Conservation (phyloP, 139 green algal genomes). For the Tetraselmis chui region DNA sequence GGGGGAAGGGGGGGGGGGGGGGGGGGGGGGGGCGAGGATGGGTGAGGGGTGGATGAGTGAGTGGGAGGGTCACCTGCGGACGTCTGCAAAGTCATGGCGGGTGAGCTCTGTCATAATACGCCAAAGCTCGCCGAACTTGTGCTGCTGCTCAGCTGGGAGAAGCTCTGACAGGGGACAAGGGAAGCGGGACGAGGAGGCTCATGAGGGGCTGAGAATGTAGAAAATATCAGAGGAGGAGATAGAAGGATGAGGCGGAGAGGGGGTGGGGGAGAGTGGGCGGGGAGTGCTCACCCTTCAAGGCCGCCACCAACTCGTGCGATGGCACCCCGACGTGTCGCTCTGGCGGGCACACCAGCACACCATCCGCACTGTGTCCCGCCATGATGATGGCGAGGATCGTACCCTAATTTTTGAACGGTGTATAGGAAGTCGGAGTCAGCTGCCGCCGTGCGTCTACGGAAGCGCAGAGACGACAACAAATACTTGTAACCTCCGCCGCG, state of each 20-base stretch:
- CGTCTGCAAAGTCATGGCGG: neutral
- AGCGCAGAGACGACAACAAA: too few species aligned
- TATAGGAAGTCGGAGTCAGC: too few species aligned
- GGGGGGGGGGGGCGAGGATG: too few species aligned
- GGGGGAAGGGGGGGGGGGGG: too few species aligned
- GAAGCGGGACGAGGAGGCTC: slow-evolving; percentile 5
- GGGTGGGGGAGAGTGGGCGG: too few species aligned
- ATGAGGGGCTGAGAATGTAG: neutral
- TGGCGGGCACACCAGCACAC: slow-evolving; percentile 11
- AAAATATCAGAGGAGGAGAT: too few species aligned
- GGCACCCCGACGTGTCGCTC: slow-evolving; percentile 25
- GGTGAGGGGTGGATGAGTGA: neutral
- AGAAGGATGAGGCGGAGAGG: too few species aligned
- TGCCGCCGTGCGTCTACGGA: too few species aligned
- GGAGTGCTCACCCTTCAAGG: slow-evolving; percentile 12
- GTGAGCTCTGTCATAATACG: neutral
- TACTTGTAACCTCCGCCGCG: too few species aligned
- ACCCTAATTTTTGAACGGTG: too few species aligned
- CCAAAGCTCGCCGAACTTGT: neutral
- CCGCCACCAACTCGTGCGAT: slow-evolving; percentile 24
- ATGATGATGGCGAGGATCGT: too few species aligned
- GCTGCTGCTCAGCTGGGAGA: slow-evolving; percentile 16
- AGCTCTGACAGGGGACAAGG: slow-evolving; percentile 20
- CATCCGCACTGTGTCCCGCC: too few species aligned
- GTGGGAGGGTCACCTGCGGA: neutral